Base-by-base conservation (phyloP, 345 rosid genomes). In the Sonneratia alba region DNA sequence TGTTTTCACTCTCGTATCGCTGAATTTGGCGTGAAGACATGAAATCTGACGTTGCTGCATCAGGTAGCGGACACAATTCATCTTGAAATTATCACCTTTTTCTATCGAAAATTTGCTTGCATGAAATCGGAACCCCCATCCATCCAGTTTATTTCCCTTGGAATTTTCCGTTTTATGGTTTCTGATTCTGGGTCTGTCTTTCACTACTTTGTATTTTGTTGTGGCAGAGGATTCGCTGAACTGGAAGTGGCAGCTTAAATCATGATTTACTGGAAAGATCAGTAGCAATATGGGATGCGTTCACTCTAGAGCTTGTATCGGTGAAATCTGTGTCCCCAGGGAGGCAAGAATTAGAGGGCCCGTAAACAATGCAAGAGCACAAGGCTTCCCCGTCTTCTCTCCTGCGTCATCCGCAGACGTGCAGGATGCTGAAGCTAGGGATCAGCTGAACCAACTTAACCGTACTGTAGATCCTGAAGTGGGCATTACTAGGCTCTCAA, bases 281-380 rank as follows among this genome's bases (percentile, higher is more conserved):
- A 12, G 55, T 68, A 43, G 53, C 36, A 62, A 13, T 32, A 95
- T 95, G 99, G 99, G 99, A 65, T 95, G 99, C 74, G 93, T 87
- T 48, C 90, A 95, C 79, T 95, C 99, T 22, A 86, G 96, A 78
- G 88, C 91, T 69, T 95, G 99, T 77, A 92, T 95, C 69, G 97
- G 99, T 74, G 91, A 90, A 83, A 89, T 87, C 75, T 90, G 97
- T 74, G 80, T 81, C 5, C 91, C 96, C n/a, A 88, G 80, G 75
- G 91, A 85, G 36, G 80, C 75, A 2, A 79, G 85, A 67, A 70
- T 82, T 83, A 82, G 79, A 67, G 77, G 81, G 24, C 32, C 77
- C 3, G 73, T 71, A 32, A 49, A 79, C 40, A 62, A 62, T 62
- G 36, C 80, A 37, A 67, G 70, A 21, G 74, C 68, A n/a, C 75